Evolutionary conservation across 768 basidiomycete genomes (phyloP), one percentile per base, ranked within the genome.

Genomic region (Erythrobasidium yunnanense): DNA sequence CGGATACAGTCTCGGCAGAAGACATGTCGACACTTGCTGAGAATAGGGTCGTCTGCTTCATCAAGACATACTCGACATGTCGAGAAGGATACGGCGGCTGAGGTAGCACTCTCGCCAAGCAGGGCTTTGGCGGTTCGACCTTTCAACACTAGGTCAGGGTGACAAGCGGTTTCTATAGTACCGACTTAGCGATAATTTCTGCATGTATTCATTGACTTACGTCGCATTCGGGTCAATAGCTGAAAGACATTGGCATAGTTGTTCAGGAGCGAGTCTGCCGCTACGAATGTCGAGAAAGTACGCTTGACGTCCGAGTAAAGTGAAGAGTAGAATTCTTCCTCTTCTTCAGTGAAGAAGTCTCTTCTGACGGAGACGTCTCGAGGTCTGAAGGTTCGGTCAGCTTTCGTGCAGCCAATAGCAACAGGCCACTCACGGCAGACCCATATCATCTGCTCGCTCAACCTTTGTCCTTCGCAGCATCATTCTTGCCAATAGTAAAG

Each of bases 321-420:
- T 2, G 66, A 68, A 47, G 65, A 62, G 68, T 74, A 74, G 34
- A 73, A 62, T 72, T 99, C 95, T 75, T 91, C 96, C 78, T 99
- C 95, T 76, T 95, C 92, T 0, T 89, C 87, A 69, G 88, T 91
- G 80, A 97, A 97, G 76, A 86, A 87, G 75, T 97, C 93, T 55
- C 85, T 79, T 47, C 90, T 83, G 65, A 99, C 84, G 52, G 88
- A 80, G 22, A 99, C 87, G 0, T 85, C 91, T 38, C 95, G 82
- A 5, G 95, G 95, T 4, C 60, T 63, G 38, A 18, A 32, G 17
- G 35, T 8, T 4, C 20, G 4, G 42, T 63, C 47, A 63, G 60
- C 32, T 8, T 32, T 6, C 23, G 49, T 63, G 2, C 47, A 13
- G n/a, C 22, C 30, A 27, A 51, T 23, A 2, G 2, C 2, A 25